Base-by-base conservation (phyloP, 2,329 filamentous ascomycete genomes). In the Aphanocladium album region DNA sequence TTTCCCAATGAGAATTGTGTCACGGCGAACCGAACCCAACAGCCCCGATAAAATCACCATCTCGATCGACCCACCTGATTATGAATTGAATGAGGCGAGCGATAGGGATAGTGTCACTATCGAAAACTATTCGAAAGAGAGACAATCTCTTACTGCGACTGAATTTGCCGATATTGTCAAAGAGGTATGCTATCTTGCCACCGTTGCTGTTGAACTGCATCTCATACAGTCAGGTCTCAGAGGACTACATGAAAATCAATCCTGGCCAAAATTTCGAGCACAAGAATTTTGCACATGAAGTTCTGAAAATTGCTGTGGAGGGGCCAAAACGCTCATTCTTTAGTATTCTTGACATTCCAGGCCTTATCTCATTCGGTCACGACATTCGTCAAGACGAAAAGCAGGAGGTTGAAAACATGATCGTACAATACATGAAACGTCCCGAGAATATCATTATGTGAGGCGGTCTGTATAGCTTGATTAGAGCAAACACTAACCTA, bases 381-480 rank as follows among this genome's bases (percentile, higher is more conserved):
- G 62, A 62, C 0, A 67, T 73, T 2, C 72, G 73, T 2, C 58
- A 68, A 16, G 39, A 62, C 14, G 74, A 76, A 19, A 68, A 67
- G 60, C 49, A 62, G 1, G 68, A 68, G 0, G 68, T 75, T 1
- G 64, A 67, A 17, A 63, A 61, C 3, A 72, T 77, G 72, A 69
- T 74, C 4, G 62, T 67, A 2, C 64, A 71, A 12, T 76, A 77
- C 43, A 74, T 77, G 71, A 66, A 62, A 16, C 68, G 70, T 16
- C 64, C 65, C 3, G 68, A 73, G 33, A 77, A 74, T 35, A 72
- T 76, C 21, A 70, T 77, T 17, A 73, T 77, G 73, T 76, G 49
- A 67, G 74, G 64, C 0, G 5, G 17, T 21, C 8, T 14, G 43
- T 25, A 8, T 30, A 8, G 3, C 30, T 9, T 30, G 9, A 30